Base-by-base conservation (phyloP, 176 grass and related monocot genomes). In the Oryza coarctata region DNA sequence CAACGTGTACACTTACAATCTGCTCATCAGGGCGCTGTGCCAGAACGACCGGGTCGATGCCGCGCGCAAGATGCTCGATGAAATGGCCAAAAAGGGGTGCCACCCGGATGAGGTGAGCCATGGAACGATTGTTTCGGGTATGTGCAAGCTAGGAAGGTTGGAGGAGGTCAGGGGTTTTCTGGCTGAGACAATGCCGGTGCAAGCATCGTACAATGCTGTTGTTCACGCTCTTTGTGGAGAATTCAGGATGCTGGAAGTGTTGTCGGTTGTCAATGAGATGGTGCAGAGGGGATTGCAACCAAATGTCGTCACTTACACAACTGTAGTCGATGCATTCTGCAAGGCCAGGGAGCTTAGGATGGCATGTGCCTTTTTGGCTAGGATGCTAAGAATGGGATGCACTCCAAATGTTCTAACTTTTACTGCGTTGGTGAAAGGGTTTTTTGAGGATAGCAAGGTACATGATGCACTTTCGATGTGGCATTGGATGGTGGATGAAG, bases 1-100 rank as follows among this genome's bases (percentile, higher is more conserved):
- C 23, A 94, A 93, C 71, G 77, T 98, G 27, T 91, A 87, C 88
- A 98, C 95, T 11, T 93, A 91, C 83, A 98, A 94, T 74, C 86
- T 94, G 52, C 86, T 94, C 57, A 76, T 98, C 81, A 98, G 79
- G 75, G 92, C 90, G 80, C 78, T 98, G 39, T 94, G 95, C 77
- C 84, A 87, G 86, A 94, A 97, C 71, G 80, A 94, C 63, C 75
- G 90, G 45, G 66, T 94, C 13, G 90, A 80, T 61, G 82, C 85
- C 44, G 92, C 95, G 12, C 77, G 81, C 65, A 89, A 74, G 69
- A 74, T 98, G 85, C 90, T 98, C 29, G 71, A 80, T 62, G 95
- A 94, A 87, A 98, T 98, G 95, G 39, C 86, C 30, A 94, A 68
- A 26, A 94, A 94, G 77, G 95, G 88, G 7, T 88, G 83, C 35